phyloP scores from a whole-genome alignment of 306 rosid species.

The Castanea mollissima region DNA sequence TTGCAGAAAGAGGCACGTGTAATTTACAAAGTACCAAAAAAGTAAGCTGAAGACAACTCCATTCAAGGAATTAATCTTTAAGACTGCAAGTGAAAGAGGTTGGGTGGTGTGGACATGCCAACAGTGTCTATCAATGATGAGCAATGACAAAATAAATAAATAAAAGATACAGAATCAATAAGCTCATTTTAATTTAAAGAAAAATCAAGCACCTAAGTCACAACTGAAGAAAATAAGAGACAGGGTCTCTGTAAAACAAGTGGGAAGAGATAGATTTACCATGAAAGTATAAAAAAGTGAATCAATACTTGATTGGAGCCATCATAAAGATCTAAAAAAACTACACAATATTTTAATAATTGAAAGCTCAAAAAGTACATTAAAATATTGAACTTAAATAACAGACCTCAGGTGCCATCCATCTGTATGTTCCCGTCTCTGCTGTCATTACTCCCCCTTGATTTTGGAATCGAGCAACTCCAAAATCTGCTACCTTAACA shows the following conservation, averaged over 20 bases:
- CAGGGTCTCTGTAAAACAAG: background rate
- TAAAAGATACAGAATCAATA: background rate
- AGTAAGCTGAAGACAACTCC: background rate
- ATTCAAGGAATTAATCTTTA: background rate
- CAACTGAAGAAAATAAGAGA: background rate
- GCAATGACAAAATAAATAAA: no score
- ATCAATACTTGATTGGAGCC: background rate
- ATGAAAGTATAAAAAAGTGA: background rate
- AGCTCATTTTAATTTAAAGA: background rate
- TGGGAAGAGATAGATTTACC: background rate
- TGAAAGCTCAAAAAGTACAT: background rate
- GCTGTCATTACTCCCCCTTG: conserved; percentile 99
- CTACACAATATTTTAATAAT: background rate
- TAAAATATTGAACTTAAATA: conserved; percentile 7
- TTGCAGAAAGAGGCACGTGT: background rate
- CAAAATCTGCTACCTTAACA: conserved; percentile 99
- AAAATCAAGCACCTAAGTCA: background rate
- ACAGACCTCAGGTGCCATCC: conserved; percentile 99
- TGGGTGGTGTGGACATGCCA: background rate
- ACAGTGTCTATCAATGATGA: background rate
- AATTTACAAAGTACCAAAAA: background rate
- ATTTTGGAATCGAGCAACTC: conserved; percentile 91
- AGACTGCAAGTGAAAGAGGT: background rate
- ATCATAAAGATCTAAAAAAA: background rate
- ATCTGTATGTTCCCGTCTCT: conserved; percentile 98